Percentiles rank a stretch among this genome's conserved stretches.
These are phyloP conservation scores for Phaeosphaeriaceae sp. DNA, from an alignment of 2,329 filamentous ascomycete genomes.

Conservation along the genomic window DNA sequence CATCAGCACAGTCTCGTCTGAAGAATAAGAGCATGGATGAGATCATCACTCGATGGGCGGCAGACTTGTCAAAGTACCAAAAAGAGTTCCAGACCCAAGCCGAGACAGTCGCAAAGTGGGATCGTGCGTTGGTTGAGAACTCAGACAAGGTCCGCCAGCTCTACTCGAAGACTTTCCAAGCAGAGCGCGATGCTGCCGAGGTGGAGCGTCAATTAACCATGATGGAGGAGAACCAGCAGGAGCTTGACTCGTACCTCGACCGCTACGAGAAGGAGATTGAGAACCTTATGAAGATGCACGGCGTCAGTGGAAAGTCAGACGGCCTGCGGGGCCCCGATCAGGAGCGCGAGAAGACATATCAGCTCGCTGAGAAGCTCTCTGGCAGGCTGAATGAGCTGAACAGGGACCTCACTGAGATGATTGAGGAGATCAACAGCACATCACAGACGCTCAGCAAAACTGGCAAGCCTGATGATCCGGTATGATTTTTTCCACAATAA, in stretches of 20 bases:
- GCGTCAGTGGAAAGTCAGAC: conserved; percentile 69
- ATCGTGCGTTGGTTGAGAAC: conserved; percentile 90
- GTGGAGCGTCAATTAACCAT: conserved; percentile 89
- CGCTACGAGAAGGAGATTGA: conserved; percentile 93
- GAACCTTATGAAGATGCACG: conserved; percentile 87
- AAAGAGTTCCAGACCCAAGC: conserved; percentile 95
- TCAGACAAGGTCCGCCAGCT: conserved; percentile 94
- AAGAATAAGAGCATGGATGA: conserved; percentile 99
- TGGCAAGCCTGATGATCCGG: conserved; percentile 68
- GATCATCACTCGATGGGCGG: conserved; percentile 96
- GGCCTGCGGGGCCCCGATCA: conserved; percentile 87
- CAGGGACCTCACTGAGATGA: conserved; percentile 92
- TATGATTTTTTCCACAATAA: conserved; percentile 21
- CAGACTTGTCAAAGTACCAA: conserved; percentile 93
- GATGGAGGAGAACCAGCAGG: conserved; percentile 92
- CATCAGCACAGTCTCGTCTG: conserved; percentile 81
- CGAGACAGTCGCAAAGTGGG: conserved; percentile 86
- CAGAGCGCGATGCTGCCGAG: conserved; percentile 89
- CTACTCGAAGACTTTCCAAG: conserved; percentile 90
- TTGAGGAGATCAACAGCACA: conserved; percentile 95
- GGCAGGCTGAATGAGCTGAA: conserved; percentile 93
- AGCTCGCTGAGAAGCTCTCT: conserved; percentile 90
- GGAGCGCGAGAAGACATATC: conserved; percentile 93
- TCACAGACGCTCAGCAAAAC: conserved; percentile 90
- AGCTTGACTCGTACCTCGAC: conserved; percentile 86